Base-by-base conservation (phyloP, 345 rosid species). In the Pelargonium nanum region DNA sequence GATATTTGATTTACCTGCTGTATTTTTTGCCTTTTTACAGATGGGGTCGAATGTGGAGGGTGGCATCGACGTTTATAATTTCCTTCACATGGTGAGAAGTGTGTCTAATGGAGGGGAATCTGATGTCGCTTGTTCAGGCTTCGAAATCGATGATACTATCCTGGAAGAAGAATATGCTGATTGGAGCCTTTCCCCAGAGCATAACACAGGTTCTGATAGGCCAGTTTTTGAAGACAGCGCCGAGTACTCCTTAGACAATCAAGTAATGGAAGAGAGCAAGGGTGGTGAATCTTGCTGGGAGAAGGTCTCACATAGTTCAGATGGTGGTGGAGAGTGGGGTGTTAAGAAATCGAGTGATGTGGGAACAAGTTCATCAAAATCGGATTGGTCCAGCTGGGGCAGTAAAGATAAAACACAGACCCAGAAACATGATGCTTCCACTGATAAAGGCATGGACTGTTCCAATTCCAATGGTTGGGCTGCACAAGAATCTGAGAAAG, bases 141-240 rank as follows among this genome's bases (percentile, higher is more conserved):
- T 61, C 15, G 98, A 92, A 54, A 79, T 86, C 58, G 94, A 86
- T 53, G 80, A 79, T 34, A 68, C 81, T 19, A 59, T 79, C 56
- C 63, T 71, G 21, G 89, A 80, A 30, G 78, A 78, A 30, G 87
- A 74, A 6, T 54, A 65, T 64, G 86, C 69, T 30, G 97, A 83
- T 26, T 85, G 90, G 83, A 78, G 69, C 60, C 74, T 72, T 57
- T 89, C 99, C 6, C 99, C 97, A 0, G 96, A 83, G 65, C 82
- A 71, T 30, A 72, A 72, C 62, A n/a, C 72, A 56, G 76, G 72
- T 75, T 61, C 67, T 53, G 91, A 74, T 26, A 81, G 78, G 74
- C 86, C 77, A 21, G 55, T 54, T 56, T 89, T 93, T 70, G 99
- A 84, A 58, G 97, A 93, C 23, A 65, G 76, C 56, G 79, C 60